Percentiles rank a stretch among this genome's conserved stretches.
Evolutionary conservation across 768 basidiomycete species (phyloP).

Genomic region (Chalciporus piperatus): DNA sequence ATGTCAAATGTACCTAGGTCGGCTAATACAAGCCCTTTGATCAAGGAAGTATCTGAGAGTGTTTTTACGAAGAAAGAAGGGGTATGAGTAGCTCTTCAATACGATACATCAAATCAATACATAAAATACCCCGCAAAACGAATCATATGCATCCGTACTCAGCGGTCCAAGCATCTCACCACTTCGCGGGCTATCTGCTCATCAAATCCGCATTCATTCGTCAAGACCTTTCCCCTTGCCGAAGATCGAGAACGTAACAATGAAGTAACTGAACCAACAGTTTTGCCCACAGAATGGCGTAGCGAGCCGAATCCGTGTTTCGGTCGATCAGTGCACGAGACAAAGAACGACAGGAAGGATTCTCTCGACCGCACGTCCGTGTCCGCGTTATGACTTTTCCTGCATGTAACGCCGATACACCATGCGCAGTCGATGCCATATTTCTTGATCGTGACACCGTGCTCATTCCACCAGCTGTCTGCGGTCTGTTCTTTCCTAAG

Average conservation of each 20-base stretch:
- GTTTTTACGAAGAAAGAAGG: background rate
- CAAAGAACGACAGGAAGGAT: constrained; percentile 21
- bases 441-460: constrained; percentile 14
- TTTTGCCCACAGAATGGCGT: constrained; percentile 11
- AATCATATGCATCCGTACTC: background rate
- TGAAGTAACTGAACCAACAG: constrained; percentile 1
- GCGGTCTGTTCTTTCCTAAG: constrained; percentile 25
- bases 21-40: too few species aligned
- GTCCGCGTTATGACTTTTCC: constrained; percentile 15
- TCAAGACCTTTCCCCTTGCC: constrained; percentile 12
- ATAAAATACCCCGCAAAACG: background rate
- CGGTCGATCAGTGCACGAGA: constrained; percentile 11
- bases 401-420: constrained; percentile 34
- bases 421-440: constrained; percentile 21
- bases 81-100: background rate
- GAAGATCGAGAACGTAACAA: constrained; percentile 10
- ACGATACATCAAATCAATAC: background rate
- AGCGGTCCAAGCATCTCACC: background rate
- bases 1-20: too few species aligned
- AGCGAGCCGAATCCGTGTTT: constrained; percentile 1
- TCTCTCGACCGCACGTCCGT: constrained; percentile 26
- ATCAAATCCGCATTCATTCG: constrained; percentile 20
- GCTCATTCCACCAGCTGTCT: constrained; percentile 36
- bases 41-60: too few species aligned
- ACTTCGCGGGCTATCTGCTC: constrained; percentile 20